These are phyloP conservation scores for Priceomyces carsonii DNA, from an alignment of 805 yeast genomes.

Conservation along the genomic window DNA sequence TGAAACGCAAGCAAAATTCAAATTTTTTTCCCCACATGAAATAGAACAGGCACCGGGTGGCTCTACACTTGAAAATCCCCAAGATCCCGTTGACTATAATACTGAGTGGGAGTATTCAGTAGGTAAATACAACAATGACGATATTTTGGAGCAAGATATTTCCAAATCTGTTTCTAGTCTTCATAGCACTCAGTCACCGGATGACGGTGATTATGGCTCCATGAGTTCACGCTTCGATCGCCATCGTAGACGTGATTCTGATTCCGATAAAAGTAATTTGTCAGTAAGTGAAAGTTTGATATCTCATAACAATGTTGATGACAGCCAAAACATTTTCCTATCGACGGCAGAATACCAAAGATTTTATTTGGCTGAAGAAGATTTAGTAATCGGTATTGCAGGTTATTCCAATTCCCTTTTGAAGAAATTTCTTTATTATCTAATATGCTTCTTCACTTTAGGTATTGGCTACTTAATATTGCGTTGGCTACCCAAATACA, in stretches of 20 bases:
- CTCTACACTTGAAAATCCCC: conserved; percentile 66
- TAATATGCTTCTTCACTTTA: conserved; percentile 55
- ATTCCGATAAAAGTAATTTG: conserved; percentile 14
- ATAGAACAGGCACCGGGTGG: conserved; percentile 87
- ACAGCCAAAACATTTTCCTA: conserved; percentile 17
- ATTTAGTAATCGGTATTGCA: conserved; percentile 90
- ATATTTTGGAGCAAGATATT: conserved; percentile 3
- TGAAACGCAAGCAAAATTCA: conserved; percentile 52
- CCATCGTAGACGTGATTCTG: conserved; percentile 18
- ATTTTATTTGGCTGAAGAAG: conserved; percentile 93
- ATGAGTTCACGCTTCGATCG: conserved; percentile 25
- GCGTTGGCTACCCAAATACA: conserved; percentile 84
- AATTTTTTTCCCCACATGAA: conserved; percentile 81
- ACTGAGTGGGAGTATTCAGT: conserved; percentile 72
- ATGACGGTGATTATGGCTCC: conserved; percentile 27
- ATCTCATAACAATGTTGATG: conserved; percentile 20
- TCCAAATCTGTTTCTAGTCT: background rate
- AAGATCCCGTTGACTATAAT: conserved; percentile 65
- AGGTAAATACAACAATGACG: conserved; percentile 37
- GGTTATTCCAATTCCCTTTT: conserved; percentile 66
- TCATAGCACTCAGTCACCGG: conserved; percentile 7
- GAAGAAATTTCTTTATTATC: conserved; percentile 49
- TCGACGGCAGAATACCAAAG: conserved; percentile 64
- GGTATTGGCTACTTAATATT: conserved; percentile 75
- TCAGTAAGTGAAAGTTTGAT: conserved; percentile 18